Percentiles rank a stretch among this genome's conserved stretches.
Evolutionary conservation across 1,139 yeast genomes (phyloP).

Genomic region (Nakaseomyces nivariensis): DNA sequence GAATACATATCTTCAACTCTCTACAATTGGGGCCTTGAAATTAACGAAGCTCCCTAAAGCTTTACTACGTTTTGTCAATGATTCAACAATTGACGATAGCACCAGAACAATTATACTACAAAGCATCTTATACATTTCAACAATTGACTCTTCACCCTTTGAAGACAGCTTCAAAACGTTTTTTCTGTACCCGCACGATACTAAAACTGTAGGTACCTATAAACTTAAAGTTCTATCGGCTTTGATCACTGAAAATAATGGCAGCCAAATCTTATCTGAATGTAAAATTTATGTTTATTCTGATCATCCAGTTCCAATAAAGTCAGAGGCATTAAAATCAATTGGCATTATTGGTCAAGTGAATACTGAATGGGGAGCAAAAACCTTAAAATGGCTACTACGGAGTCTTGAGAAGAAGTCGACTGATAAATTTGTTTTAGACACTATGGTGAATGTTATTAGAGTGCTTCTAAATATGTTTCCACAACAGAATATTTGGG

Average conservation of each 20-base stretch:
- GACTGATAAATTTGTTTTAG: conserved; percentile 32
- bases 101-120: conserved; percentile 36
- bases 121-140: conserved; percentile 34
- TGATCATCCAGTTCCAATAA: conserved; percentile 32
- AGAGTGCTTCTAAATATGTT: conserved; percentile 63
- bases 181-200: conserved; percentile 51
- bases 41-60: conserved; percentile 42
- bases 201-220: conserved; percentile 35
- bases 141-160: conserved; percentile 39
- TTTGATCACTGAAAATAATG: background rate
- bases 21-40: conserved; percentile 42
- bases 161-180: conserved; percentile 42
- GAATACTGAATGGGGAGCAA: conserved; percentile 29
- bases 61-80: conserved; percentile 35
- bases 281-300: conserved; percentile 54
- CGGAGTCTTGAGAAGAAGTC: conserved; percentile 29
- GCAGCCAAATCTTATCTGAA: conserved; percentile 31
- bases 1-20: conserved; percentile 44
- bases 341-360: conserved; percentile 45
- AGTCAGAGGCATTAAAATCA: conserved; percentile 50
- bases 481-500: conserved; percentile 35
- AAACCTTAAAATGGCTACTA: conserved; percentile 38
- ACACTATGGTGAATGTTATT: conserved; percentile 58
- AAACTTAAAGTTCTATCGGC: conserved; percentile 35
- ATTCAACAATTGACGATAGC: conserved; percentile 28